Conservation (phyloP, 2,329 filamentous ascomycete genomes). For the Ciborinia camelliae region DNA sequence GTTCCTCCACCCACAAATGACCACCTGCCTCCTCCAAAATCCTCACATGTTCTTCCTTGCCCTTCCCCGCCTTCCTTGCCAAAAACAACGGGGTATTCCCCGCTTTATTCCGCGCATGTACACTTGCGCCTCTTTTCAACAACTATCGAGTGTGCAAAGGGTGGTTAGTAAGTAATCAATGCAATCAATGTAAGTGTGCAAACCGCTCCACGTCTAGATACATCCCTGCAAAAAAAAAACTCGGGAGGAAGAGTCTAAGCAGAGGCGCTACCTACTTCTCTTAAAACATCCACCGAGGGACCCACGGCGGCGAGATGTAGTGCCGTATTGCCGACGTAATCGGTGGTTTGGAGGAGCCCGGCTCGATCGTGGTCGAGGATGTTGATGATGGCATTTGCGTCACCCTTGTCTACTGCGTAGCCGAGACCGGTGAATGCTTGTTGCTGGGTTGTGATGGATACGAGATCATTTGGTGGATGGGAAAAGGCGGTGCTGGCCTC, state of each 20-base stretch:
- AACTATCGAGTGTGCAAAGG: neutral
- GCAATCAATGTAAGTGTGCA: too few species aligned
- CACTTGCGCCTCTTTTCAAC: conserved; percentile 59
- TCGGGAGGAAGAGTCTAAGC: neutral
- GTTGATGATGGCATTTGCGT: conserved; percentile 43
- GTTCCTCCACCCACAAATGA: conserved; percentile 54
- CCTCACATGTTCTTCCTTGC: conserved; percentile 45
- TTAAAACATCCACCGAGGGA: conserved; percentile 52
- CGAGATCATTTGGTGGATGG: conserved; percentile 46
- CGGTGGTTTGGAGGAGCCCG: conserved; percentile 37
- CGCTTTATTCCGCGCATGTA: conserved; percentile 62
- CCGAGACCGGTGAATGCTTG: conserved; percentile 58
- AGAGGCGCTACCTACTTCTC: conserved; percentile 43
- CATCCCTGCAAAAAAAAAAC: too few species aligned
- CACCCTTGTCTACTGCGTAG: conserved; percentile 59
- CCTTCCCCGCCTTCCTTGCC: conserved; percentile 55
- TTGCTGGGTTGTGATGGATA: conserved; percentile 43
- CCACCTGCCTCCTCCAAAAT: conserved; percentile 58
- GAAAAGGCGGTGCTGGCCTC: conserved; percentile 46
- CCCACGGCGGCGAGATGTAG: conserved; percentile 41
- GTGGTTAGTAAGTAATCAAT: neutral
- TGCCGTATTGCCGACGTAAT: conserved; percentile 42
- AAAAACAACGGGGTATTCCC: conserved; percentile 65
- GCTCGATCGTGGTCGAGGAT: conserved; percentile 34
- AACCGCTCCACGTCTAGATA: too few species aligned